Conservation (phyloP, 352 stramenopile species). For the Phytophthora nicotianae region DNA sequence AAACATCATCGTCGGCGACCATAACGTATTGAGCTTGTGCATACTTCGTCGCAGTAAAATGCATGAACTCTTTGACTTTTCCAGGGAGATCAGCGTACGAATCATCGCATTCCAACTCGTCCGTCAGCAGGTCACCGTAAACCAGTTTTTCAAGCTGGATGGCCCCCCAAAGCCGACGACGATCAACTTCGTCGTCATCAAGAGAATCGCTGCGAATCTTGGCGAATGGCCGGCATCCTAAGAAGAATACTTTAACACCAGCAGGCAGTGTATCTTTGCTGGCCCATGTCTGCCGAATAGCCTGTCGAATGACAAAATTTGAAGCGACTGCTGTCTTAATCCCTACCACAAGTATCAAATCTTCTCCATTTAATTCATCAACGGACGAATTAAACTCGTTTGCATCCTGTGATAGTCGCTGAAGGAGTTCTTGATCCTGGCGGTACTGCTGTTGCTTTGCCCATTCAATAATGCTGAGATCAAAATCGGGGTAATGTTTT, state of each 20-base stretch:
- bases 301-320: slow-evolving; percentile 22
- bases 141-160: slow-evolving; percentile 37
- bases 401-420: slow-evolving; percentile 2
- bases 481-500: slow-evolving; percentile 2
- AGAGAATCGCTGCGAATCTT: not conserved
- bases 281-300: slow-evolving; percentile 36
- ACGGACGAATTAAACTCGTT: not conserved
- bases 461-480: slow-evolving; percentile 9
- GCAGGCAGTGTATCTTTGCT: slow-evolving; percentile 14
- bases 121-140: slow-evolving; percentile 45
- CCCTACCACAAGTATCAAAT: slow-evolving; percentile 40
- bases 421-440: not conserved
- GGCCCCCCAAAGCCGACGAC: slow-evolving; percentile 6
- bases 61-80: slow-evolving; percentile 49
- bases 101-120: slow-evolving; percentile 49
- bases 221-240: slow-evolving; percentile 36
- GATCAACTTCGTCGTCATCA: not conserved
- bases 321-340: slow-evolving; percentile 46
- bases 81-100: slow-evolving; percentile 36
- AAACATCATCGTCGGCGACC: slow-evolving; percentile 56
- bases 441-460: slow-evolving; percentile 2
- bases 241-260: slow-evolving; percentile 33
- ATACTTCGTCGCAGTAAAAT: slow-evolving; percentile 20
- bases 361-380: slow-evolving; percentile 3
- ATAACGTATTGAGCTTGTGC: slow-evolving; percentile 46